Base-by-base conservation (phyloP, 2,329 filamentous ascomycete genomes). In the Hymenoscyphus albidus region DNA sequence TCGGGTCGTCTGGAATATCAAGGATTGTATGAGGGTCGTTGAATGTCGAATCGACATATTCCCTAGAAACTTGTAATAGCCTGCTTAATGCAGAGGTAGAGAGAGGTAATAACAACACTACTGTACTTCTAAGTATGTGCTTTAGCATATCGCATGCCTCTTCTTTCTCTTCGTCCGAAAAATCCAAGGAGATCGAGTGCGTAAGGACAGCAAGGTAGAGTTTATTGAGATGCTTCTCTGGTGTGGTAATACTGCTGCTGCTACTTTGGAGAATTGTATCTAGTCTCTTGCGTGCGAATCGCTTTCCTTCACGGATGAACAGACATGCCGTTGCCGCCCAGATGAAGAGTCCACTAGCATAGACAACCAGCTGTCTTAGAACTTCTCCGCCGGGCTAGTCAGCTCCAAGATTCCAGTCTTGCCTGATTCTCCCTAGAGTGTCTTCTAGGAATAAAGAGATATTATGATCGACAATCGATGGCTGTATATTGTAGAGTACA, bases 251-350 rank as follows among this genome's bases (percentile, higher is more conserved):
- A 27, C 58, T 14, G 22, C 32, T 31, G 9, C 38, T 44, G 38
- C 57, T 59, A 10, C 40, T 58, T 16, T 64, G 12, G 32, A 67
- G 58, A 22, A 67, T 60, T 18, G 31, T 59, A 10, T 58, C 14
- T 5, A 67, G 61, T 56, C 65, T 59, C 32, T 61, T 58, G 2
- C 22, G 32, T 59, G 60, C 61, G 58, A 18, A 39, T 54, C n/a
- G 18, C 35, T 44, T 51, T 10, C 68, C 63, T 31, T 69, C 64
- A 40, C 57, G 16, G 39, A 75, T 65, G 54, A 73, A 75, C 14
- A 69, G 71, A 65, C 71, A 75, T 13, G 68, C 63, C 10, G 72
- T 74, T 42, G 69, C 65, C 31, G 71, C 69, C 62, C 67, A 74
- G 39, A 74, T 74, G 62, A 75, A 75, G 32, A 74, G 65, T 4